Percentiles rank a stretch among this genome's conserved stretches.
Conservation (phyloP, 805 yeast genomes). For the Wickerhamomyces subpelliculosus region DNA sequence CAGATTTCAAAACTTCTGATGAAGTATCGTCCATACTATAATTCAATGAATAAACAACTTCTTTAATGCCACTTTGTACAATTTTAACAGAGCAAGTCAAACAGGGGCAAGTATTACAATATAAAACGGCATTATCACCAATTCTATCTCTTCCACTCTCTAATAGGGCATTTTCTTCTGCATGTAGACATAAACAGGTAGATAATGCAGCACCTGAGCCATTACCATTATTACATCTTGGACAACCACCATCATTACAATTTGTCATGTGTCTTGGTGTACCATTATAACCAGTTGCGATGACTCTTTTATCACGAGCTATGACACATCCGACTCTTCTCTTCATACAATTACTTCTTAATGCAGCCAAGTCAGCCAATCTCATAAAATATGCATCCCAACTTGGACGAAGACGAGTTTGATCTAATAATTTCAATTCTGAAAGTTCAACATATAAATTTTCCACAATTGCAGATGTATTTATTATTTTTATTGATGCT, state of each 20-base stretch:
- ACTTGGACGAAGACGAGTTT: slow-evolving; percentile 69
- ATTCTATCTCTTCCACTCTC: slow-evolving; percentile 92
- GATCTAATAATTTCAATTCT: slow-evolving; percentile 39
- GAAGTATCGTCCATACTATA: slow-evolving; percentile 88
- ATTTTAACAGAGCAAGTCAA: slow-evolving; percentile 92
- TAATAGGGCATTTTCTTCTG: slow-evolving; percentile 92
- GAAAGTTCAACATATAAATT: slow-evolving; percentile 32
- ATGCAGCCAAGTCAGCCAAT: slow-evolving; percentile 87
- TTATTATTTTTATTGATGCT: slow-evolving; percentile 54
- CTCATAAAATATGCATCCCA: slow-evolving; percentile 98
- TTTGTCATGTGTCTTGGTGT: slow-evolving; percentile 85
- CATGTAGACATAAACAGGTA: slow-evolving; percentile 91
- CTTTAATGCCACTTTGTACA: slow-evolving; percentile 84
- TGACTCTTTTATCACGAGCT: slow-evolving; percentile 75
- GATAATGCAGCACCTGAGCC: slow-evolving; percentile 57
- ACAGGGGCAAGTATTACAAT: slow-evolving; percentile 97
- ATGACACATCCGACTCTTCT: slow-evolving; percentile 95
- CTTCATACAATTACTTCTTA: slow-evolving; percentile 94
- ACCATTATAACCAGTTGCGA: slow-evolving; percentile 97
- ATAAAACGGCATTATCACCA: slow-evolving; percentile 55
- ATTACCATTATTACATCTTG: slow-evolving; percentile 72
- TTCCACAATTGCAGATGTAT: slow-evolving; percentile 32
- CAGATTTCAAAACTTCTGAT: slow-evolving; percentile 63
- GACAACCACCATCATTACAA: slow-evolving; percentile 95
- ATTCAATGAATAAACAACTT: slow-evolving; percentile 88